Evolutionary conservation across 139 green algal genomes (phyloP).

Genomic region (Chlorella sorokiniana): DNA sequence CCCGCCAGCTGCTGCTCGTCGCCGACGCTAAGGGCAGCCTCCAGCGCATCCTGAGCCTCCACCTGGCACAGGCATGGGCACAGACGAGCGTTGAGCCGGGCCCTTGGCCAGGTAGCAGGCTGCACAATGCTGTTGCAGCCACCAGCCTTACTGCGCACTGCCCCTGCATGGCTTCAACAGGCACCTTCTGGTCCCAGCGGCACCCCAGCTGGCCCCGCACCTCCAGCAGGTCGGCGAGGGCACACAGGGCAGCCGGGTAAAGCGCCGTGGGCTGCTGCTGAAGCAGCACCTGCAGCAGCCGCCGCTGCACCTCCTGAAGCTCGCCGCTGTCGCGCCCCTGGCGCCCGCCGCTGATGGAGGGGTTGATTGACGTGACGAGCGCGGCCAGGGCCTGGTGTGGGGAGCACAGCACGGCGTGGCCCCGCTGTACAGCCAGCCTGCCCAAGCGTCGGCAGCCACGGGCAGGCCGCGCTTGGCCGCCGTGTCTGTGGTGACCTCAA

Average conservation of each 20-base stretch:
- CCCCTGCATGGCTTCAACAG: neutral
- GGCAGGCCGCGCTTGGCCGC: slow-evolving; percentile 42
- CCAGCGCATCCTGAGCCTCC: neutral
- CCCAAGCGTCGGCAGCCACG: slow-evolving; percentile 35
- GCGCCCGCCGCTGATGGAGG: slow-evolving; percentile 22
- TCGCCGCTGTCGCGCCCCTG: slow-evolving; percentile 16
- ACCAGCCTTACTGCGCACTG: neutral
- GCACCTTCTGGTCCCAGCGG: neutral
- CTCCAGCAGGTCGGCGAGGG: slow-evolving; percentile 45
- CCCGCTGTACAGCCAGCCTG: slow-evolving; percentile 55
- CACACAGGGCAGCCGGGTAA: slow-evolving; percentile 47
- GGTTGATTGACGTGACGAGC: slow-evolving; percentile 45
- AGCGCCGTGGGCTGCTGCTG: slow-evolving; percentile 9
- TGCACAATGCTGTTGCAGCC: too few relatives aligned
- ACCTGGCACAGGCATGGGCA: neutral
- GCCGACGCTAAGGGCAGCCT: neutral
- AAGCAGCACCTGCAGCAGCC: slow-evolving; percentile 35
- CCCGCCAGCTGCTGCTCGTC: slow-evolving; percentile 2
- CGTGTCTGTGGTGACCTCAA: slow-evolving; percentile 52
- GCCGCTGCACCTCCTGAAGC: slow-evolving; percentile 37
- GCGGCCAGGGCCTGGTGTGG: slow-evolving; percentile 40
- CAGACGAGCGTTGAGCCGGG: too few relatives aligned
- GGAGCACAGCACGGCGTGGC: slow-evolving; percentile 40
- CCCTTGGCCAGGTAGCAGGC: too few relatives aligned
- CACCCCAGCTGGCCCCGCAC: neutral